Base-by-base conservation (phyloP, 495 filamentous ascomycete genomes). In the Talaromyces trachyspermus region DNA sequence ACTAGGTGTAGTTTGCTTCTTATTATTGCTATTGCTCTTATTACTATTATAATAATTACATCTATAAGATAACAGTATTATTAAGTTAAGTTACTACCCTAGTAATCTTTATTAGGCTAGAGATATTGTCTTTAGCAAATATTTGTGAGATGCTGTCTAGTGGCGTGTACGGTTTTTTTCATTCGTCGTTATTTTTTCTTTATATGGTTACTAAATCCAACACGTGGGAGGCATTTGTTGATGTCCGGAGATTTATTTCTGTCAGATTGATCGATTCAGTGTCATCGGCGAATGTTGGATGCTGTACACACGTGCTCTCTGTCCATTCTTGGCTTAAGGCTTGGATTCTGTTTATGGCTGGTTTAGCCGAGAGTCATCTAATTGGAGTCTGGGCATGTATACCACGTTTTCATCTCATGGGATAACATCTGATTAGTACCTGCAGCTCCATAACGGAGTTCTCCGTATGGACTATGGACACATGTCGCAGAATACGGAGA, bases 401-500 rank as follows among this genome's bases (percentile, higher is more conserved):
- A 35, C 35, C 35, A 38, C 33, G 33, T 36, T 36, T 38, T 38
- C 15, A 9, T 38, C 35, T 38, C 18, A 38, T 38, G 35, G 35
- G 14, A 38, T 20, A 10, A n/a, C n/a, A 36, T 36, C 33, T 36
- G 33, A 36, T 36, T n/a, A 17, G n/a, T 9, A 18, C 33, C 30
- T 18, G 32, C 32, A 15, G 33, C 11, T n/a, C n/a, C n/a, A n/a
- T 17, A 36, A 36, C 33, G 33, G 30, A 36, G 1, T 18, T 36
- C 33, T 36, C 14, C 33, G 5, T 36, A 7, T 36, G 33, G 6
- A 36, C 14, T n/a, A n/a, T n/a, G n/a, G n/a, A n/a, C n/a, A n/a
- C n/a, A n/a, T n/a, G n/a, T n/a, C n/a, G n/a, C n/a, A n/a, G n/a
- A 17, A 15, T 35, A 3, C 33, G 14, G 33, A n/a, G 14, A 36